phyloP scores from a whole-genome alignment of 2,329 filamentous ascomycete genomes.

The Zymoseptoria ardabiliae region DNA sequence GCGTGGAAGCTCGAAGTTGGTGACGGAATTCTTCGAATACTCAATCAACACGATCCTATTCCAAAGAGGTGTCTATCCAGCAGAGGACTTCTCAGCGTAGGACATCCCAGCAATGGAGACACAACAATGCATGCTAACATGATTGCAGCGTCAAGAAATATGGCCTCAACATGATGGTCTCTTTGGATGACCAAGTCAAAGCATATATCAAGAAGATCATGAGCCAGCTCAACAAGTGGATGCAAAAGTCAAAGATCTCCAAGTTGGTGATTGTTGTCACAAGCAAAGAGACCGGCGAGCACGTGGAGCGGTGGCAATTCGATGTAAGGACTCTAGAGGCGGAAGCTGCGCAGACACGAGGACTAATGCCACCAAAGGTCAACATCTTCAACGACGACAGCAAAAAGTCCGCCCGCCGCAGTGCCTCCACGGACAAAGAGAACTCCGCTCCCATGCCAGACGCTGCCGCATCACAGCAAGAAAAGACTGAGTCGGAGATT shows the following conservation, averaged over 20 bases:
- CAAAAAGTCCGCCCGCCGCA: slow-evolving; percentile 32
- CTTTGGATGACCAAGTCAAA: slow-evolving; percentile 94
- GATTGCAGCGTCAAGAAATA: slow-evolving; percentile 80
- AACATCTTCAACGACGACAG: slow-evolving; percentile 33
- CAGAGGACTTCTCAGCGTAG: slow-evolving; percentile 91
- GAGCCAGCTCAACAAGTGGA: slow-evolving; percentile 95
- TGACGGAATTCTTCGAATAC: slow-evolving; percentile 95
- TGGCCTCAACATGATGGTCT: slow-evolving; percentile 96
- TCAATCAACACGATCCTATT: slow-evolving; percentile 98
- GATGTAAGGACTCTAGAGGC: slow-evolving; percentile 51
- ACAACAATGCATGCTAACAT: not conserved
- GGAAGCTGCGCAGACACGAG: not conserved
- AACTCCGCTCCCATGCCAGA: slow-evolving; percentile 46
- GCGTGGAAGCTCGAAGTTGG: slow-evolving; percentile 52
- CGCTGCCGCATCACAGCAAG: slow-evolving; percentile 27
- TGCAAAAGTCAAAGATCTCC: slow-evolving; percentile 92
- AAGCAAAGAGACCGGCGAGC: slow-evolving; percentile 91
- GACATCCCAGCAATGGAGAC: slow-evolving; percentile 25
- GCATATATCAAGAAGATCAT: slow-evolving; percentile 99
- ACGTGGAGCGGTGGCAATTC: slow-evolving; percentile 97
- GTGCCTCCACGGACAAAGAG: slow-evolving; percentile 54
- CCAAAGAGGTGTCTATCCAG: slow-evolving; percentile 75
- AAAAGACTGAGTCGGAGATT: slow-evolving; percentile 90
- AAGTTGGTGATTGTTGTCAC: slow-evolving; percentile 96
- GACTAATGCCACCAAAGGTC: slow-evolving; percentile 14